Evolutionary conservation across 768 basidiomycete species (phyloP).

Genomic region (Podaxis sp.): DNA sequence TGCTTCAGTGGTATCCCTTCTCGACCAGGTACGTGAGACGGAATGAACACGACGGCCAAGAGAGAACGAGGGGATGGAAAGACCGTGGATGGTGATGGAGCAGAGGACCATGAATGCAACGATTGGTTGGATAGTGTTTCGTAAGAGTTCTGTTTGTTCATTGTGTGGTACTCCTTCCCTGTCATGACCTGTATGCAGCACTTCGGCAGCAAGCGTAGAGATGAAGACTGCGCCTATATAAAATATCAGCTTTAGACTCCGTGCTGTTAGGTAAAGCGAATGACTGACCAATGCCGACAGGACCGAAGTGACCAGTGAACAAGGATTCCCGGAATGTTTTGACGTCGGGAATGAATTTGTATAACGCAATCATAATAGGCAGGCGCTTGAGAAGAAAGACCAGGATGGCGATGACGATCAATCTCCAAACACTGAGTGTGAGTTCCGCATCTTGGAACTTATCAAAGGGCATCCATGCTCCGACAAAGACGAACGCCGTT

Average conservation of each 20-base stretch:
- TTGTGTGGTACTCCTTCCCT: conserved; percentile 31
- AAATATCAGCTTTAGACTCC: conserved; percentile 8
- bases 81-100: conserved; percentile 83
- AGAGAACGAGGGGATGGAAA: conserved; percentile 94
- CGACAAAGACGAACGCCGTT: conserved; percentile 93
- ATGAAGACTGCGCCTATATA: conserved; percentile 85
- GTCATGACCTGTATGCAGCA: conserved; percentile 46
- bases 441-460: conserved; percentile 65
- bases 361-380: conserved; percentile 80
- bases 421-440: conserved; percentile 78
- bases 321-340: conserved; percentile 92
- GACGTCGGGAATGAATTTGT: conserved; percentile 94
- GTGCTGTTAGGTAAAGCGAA: background rate
- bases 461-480: conserved; percentile 95
- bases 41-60: conserved; percentile 89
- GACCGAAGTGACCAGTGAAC: conserved; percentile 95
- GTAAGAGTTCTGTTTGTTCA: conserved; percentile 61
- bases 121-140: conserved; percentile 84
- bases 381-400: conserved; percentile 82
- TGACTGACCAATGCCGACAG: conserved; percentile 69
- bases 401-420: conserved; percentile 79
- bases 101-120: conserved; percentile 93
- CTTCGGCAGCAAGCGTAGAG: conserved; percentile 70
- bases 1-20: conserved; percentile 48
- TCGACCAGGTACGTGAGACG: conserved; percentile 87